A percentile compares a stretch with the other conserved stretches of the same genome.
phyloP scores from a whole-genome alignment of 768 basidiomycete species.

The Phanerochaete sordida region DNA sequence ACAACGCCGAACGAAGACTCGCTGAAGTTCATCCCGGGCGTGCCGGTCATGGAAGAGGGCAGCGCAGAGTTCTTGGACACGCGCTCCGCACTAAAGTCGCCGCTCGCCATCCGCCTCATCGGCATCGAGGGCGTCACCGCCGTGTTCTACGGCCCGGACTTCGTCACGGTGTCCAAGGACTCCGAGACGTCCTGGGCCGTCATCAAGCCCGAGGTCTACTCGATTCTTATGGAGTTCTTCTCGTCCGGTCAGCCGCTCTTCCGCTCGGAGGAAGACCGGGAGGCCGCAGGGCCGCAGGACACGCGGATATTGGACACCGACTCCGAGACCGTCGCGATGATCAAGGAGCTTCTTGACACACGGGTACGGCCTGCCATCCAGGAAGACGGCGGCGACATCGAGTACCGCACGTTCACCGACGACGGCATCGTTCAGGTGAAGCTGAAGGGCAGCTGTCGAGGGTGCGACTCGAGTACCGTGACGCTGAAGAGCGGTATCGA shows the following conservation, averaged over 20 bases:
- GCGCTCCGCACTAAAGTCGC: slow-evolving; percentile 80
- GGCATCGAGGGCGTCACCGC: slow-evolving; percentile 87
- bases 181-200: slow-evolving; percentile 83
- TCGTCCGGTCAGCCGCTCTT: slow-evolving; percentile 81
- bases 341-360: slow-evolving; percentile 95
- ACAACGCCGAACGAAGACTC: slow-evolving; percentile 96
- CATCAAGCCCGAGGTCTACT: slow-evolving; percentile 95
- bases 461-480: slow-evolving; percentile 90
- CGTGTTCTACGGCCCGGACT: slow-evolving; percentile 97
- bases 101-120: slow-evolving; percentile 93
- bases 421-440: slow-evolving; percentile 82
- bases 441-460: slow-evolving; percentile 95
- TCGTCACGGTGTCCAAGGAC: slow-evolving; percentile 94
- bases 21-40: slow-evolving; percentile 95
- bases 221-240: slow-evolving; percentile 95
- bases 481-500: slow-evolving; percentile 97
- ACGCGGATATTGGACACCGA: slow-evolving; percentile 92
- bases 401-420: slow-evolving; percentile 89
- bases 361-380: slow-evolving; percentile 94
- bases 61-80: slow-evolving; percentile 95
- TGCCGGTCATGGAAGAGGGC: slow-evolving; percentile 76
- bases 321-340: slow-evolving; percentile 97
- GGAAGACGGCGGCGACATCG: slow-evolving; percentile 99
- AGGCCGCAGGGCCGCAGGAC: slow-evolving; percentile 86
- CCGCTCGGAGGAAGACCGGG: slow-evolving; percentile 74